These are phyloP conservation scores for Posidonia australis DNA, from an alignment of 106 monocot genomes.

Conservation along the genomic window DNA sequence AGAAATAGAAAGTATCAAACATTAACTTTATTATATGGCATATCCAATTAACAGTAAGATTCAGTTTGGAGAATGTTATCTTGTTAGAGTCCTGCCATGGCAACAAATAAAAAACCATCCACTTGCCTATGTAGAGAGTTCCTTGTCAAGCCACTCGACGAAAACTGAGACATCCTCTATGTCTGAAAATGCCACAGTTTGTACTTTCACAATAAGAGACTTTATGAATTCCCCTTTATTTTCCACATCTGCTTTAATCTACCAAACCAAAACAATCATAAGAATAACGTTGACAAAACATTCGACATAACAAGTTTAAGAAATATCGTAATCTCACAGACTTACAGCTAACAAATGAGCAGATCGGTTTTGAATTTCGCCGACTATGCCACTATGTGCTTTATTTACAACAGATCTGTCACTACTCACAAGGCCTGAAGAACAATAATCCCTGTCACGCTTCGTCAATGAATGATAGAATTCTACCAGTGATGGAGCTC, in stretches of 20 bases:
- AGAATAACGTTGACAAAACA: neutral
- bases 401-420: slow-evolving; percentile 15
- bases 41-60: no score
- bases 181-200: slow-evolving; percentile 28
- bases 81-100: no score
- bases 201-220: slow-evolving; percentile 56
- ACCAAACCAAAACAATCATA: neutral
- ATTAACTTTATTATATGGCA: neutral
- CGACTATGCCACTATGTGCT: slow-evolving; percentile 64
- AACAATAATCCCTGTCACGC: slow-evolving; percentile 27
- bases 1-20: neutral
- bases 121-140: slow-evolving; percentile 75
- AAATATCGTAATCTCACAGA: no score
- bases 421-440: slow-evolving; percentile 17
- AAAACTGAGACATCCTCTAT: slow-evolving; percentile 66
- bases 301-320: no score
- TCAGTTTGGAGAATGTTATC: no score
- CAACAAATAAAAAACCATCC: no score
- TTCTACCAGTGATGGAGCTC: slow-evolving; percentile 52
- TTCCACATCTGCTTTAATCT: slow-evolving; percentile 90
- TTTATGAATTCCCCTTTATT: slow-evolving; percentile 63
- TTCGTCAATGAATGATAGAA: slow-evolving; percentile 51
- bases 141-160: slow-evolving; percentile 79
- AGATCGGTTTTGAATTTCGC: slow-evolving; percentile 82
- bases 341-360: slow-evolving; percentile 67